Evolutionary conservation across 208 protist species (phyloP).

Genomic region (Histomonas meleagridis): DNA sequence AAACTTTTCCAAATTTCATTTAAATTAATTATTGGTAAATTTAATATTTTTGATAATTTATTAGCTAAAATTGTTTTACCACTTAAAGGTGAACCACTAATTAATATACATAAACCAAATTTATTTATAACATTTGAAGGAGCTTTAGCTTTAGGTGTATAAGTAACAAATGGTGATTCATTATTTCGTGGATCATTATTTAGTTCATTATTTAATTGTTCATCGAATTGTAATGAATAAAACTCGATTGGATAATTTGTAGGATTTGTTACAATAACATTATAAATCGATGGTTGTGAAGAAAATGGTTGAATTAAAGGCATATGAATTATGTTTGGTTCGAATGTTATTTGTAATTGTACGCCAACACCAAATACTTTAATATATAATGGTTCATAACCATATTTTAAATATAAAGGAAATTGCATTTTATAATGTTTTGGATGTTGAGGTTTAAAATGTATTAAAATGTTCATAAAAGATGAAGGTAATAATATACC

Average conservation of each 20-base stretch:
- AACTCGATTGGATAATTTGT: slow-evolving; percentile 26
- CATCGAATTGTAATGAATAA: neutral
- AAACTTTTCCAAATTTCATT: neutral
- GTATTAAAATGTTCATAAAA: neutral
- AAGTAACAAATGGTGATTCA: slow-evolving; percentile 2
- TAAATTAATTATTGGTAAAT: neutral
- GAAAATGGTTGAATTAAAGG: neutral
- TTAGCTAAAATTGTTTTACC: neutral
- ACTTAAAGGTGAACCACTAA: neutral
- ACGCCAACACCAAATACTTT: neutral
- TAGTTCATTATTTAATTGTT: neutral
- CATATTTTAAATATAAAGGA: neutral
- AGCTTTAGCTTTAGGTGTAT: slow-evolving; percentile 24
- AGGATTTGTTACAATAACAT: neutral
- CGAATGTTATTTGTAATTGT: neutral
- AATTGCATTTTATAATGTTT: neutral
- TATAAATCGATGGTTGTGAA: neutral
- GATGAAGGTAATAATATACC: neutral
- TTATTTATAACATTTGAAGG: neutral
- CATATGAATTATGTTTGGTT: neutral
- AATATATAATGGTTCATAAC: neutral
- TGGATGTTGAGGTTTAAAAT: neutral
- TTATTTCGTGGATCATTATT: neutral
- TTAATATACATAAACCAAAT: neutral
- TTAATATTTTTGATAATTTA: neutral